Evolutionary conservation across 1,139 yeast genomes (phyloP).

Genomic region (Suhomyces bokatorum): DNA sequence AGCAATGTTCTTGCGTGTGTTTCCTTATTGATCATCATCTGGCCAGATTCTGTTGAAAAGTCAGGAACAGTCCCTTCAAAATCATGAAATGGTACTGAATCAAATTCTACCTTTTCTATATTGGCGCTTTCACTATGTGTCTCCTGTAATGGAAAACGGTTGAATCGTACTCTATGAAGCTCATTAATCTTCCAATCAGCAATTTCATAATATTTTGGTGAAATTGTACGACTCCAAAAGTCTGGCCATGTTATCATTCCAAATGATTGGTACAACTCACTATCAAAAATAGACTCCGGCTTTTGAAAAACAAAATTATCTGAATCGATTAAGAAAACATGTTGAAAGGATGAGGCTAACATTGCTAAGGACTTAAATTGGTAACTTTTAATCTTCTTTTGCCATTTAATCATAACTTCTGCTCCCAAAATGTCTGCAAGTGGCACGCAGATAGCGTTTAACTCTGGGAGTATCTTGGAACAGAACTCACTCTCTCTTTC

Average conservation of each 20-base stretch:
- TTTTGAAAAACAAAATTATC: conserved; percentile 40
- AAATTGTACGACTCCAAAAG: conserved; percentile 74
- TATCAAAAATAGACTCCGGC: conserved; percentile 48
- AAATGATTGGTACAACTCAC: conserved; percentile 51
- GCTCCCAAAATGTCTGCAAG: conserved; percentile 40
- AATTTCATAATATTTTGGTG: conserved; percentile 66
- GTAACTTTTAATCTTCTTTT: conserved; percentile 29
- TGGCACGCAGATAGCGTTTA: conserved; percentile 21
- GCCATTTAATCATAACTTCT: conserved; percentile 34
- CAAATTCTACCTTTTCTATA: conserved; percentile 13
- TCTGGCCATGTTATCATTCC: conserved; percentile 84
- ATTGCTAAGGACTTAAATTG: conserved; percentile 46
- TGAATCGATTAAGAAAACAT: conserved; percentile 43
- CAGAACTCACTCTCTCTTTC: conserved; percentile 20
- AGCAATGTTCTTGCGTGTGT: conserved; percentile 55
- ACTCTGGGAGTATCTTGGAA: conserved; percentile 15
- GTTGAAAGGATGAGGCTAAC: conserved; percentile 42
- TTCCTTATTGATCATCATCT: conserved; percentile 52
- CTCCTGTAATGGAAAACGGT: conserved; percentile 16
- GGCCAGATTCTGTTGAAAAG: conserved; percentile 66
- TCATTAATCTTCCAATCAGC: conserved; percentile 51
- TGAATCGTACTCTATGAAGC: conserved; percentile 24
- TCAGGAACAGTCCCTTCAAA: conserved; percentile 59
- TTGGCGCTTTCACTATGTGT: conserved; percentile 8
- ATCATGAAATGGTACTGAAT: conserved; percentile 45